Evolutionary conservation across 495 filamentous ascomycete genomes (phyloP), one percentile per base, ranked within the genome.

Genomic region (Hypoxylon crocopeplum): DNA sequence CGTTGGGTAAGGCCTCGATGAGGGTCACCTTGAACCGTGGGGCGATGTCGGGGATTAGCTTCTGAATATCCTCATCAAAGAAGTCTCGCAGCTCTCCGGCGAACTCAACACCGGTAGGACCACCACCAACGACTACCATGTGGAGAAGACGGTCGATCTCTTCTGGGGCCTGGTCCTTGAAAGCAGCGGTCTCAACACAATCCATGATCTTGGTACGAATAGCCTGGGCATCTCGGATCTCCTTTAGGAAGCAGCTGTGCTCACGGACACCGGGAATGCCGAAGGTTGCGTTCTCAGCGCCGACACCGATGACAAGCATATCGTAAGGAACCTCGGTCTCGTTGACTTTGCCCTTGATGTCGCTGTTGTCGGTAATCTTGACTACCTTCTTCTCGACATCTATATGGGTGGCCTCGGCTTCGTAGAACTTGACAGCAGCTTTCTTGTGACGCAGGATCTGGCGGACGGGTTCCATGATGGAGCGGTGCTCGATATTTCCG

Each of bases 191-290:
- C 79, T 99, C 94, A 58, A 96, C 90, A 71, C 95, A 98, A 80
- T 99, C 95, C 94, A 99, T 98, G 79, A 99, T 95, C 74, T 90
- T 90, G 79, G 91, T 97, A 67, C 94, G 91, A 69, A 99, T 98
- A 62, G 86, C 82, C 74, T 98, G 93, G 27, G 94, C 93, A 73
- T 99, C 94, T 54, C 80, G 84, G 60, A 99, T 95, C 77, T 99
- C 94, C 83, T 98, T 98, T 68, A 99, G 77, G 84, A 99, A 99
- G 82, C 92, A 96, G 58, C 89, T 92, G 81, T 99, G 72, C 75
- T 99, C 93, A 57, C 87, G 86, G 42, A 99, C 94, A 74, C 94
- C 94, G 21, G 89, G 89, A 68, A 99, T 98, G 67, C 93, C 94
- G 66, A 99, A 99, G 39, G 94, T 99, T 20, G 95, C 95, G 74